Base-by-base conservation (phyloP, 352 stramenopile species). In the Phytophthora capsici region DNA sequence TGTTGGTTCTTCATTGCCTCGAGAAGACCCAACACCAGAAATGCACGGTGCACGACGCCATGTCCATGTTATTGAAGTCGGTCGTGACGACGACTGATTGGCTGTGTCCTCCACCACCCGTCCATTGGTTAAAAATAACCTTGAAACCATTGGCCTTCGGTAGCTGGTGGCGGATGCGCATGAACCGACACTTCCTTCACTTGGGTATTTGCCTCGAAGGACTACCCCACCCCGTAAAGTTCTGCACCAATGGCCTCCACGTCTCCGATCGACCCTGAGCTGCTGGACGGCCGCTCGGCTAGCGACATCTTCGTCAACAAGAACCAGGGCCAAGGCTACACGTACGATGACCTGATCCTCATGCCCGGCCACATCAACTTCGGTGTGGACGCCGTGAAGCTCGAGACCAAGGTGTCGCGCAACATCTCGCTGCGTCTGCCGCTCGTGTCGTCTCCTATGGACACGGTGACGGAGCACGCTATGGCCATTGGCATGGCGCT, bases 401-500 rank as follows among this genome's bases (percentile, higher is more conserved):
- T 99, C 54, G 95, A 97, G 36, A 98, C 96, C 19, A 94, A 95
- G 62, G 86, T 97, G 44, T 88, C 94, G 46, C 86, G 80, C 63
- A 98, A 98, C 72, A 99, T 99, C 63, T 92, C 78, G 44, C 76
- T 99, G 61, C 96, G 97, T 10, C 62, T 97, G 49, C 97, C 98
- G 22, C 94, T 99, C 26, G 94, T 99, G 25, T 98, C 89, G 16
- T 99, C 96, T 55, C 98, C 98, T 22, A 99, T 99, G 98, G 98
- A 99, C 85, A 99, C 98, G 45, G 98, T 99, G 16, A 99, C 98
- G 49, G 98, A 99, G 83, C 87, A 98, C 73, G 88, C 96, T 46
- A 99, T 99, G 98, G 98, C 98, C 46, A 99, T 99, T 63, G 90
- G 91, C 53, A 99, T 99, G 97, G 98, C 98, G 6, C 84, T 99